Evolutionary conservation across 257 asterid genomes (phyloP), one percentile per base, ranked within the genome.

Genomic region (Striga asiatica): DNA sequence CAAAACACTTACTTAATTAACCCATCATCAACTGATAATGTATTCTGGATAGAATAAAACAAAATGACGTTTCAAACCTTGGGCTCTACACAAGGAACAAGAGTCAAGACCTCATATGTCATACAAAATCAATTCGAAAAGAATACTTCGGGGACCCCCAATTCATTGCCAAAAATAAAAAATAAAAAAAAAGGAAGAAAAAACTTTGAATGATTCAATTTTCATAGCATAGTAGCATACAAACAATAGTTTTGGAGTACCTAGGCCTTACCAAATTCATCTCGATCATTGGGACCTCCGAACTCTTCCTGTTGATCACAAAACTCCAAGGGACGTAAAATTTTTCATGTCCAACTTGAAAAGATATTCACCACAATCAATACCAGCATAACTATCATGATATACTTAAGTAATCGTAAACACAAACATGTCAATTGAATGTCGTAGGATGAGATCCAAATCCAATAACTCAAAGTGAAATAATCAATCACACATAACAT

Each of bases 211-310:
- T 48, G 41, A 8, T 28, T 29, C 21, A 1, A 62, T 22, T 20
- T 47, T 25, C 43, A 61, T 32, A 41, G 7, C 31, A 45, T 17
- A 39, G 56, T 32, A 41, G 7, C 31, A 45, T 17, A 39, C 18
- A 62, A 59, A 25, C 54, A 56, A 21, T 29, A 49, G 24, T 4
- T 18, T 23, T 35, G 51, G 45, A n/a, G n/a, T n/a, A 47, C 5
- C 34, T 62, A 49, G 52, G 71, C 28, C 83, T 74, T 76, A 92
- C 97, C 82, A 84, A 67, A 76, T 82, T 82, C 80, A 84, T 74
- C 70, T 84, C 95, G 51, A 92, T 81, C 95, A 88, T 79, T 32
- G 97, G 94, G 71, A 92, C 93, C 80, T 92, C 97, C 31, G 95
- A 46, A 58, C 89, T 84, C 79, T 84, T 92, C 25, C 94, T 82